Evolutionary conservation across 345 rosid species (phyloP).

Genomic region (Arabis hirsuta): DNA sequence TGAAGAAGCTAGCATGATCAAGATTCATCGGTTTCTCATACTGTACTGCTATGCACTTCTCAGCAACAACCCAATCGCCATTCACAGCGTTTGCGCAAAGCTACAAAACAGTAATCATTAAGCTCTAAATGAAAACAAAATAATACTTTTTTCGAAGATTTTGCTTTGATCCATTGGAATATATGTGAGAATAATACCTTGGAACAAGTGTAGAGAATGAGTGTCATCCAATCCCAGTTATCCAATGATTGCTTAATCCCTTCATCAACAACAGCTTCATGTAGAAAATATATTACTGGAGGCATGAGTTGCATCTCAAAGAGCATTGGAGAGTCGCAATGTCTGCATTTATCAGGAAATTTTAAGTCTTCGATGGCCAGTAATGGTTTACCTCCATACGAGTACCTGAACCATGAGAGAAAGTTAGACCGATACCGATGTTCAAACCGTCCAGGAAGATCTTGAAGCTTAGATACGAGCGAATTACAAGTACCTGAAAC

Average conservation of each 20-base stretch:
- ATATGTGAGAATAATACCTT: conserved; percentile 47
- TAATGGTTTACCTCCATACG: conserved; percentile 70
- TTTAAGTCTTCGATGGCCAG: conserved; percentile 52
- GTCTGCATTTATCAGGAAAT: conserved; percentile 57
- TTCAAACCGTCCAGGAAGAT: not conserved
- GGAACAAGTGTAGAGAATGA: conserved; percentile 74
- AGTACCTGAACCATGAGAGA: conserved; percentile 58
- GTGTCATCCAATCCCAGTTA: conserved; percentile 92
- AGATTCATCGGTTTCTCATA: conserved; percentile 53
- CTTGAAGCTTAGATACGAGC: not conserved
- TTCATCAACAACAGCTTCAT: conserved; percentile 59
- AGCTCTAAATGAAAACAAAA: not conserved
- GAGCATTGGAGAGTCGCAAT: conserved; percentile 64
- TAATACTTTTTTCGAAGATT: not conserved
- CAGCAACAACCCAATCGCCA: conserved; percentile 61
- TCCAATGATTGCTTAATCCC: conserved; percentile 53
- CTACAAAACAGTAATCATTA: conserved; percentile 47
- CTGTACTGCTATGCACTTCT: conserved; percentile 65
- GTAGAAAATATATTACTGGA: conserved; percentile 74
- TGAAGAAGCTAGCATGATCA: conserved; percentile 42
- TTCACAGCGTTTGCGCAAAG: conserved; percentile 50
- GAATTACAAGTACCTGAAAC: conserved; percentile 72
- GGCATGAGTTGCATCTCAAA: conserved; percentile 97
- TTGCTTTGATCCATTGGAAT: not conserved
- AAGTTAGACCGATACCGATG: conserved; percentile 3